These are phyloP conservation scores for Malassezia slooffiae DNA, from an alignment of 1,284 basidiomycete species.

Conservation along the genomic window DNA sequence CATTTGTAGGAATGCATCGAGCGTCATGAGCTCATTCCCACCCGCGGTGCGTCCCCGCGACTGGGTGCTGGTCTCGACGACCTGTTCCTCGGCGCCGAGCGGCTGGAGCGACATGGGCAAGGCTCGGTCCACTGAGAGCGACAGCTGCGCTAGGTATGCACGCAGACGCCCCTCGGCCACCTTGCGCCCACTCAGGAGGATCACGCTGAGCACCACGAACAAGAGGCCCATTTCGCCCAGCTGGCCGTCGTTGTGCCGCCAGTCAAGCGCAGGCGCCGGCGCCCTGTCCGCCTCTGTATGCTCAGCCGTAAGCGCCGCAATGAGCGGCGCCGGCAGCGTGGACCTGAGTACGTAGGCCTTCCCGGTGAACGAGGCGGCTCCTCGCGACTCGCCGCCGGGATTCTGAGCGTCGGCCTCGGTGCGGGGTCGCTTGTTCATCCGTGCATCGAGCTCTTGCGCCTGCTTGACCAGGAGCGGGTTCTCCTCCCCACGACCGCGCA, in stretches of 20 bases:
- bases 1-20: constrained; percentile 16
- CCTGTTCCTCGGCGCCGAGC: background rate
- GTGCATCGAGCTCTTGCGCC: constrained; percentile 2
- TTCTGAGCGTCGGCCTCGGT: constrained; percentile 12
- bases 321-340: constrained; percentile 12
- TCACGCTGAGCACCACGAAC: constrained; percentile 31
- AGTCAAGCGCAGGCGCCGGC: constrained; percentile 18
- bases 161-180: constrained; percentile 24
- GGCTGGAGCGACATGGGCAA: constrained; percentile 10
- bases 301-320: background rate
- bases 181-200: constrained; percentile 33
- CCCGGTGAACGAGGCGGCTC: background rate
- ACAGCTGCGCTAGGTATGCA: constrained; percentile 4
- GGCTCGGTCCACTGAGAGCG: constrained; percentile 6
- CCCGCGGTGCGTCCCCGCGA: too few relatives aligned
- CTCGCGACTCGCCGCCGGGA: background rate
- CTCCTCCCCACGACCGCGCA: constrained; percentile 18
- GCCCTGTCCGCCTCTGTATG: too few relatives aligned
- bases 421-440: constrained; percentile 1
- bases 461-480: constrained; percentile 13
- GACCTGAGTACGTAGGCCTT: constrained; percentile 17
- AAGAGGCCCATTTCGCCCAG: constrained; percentile 26
- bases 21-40: constrained; percentile 3
- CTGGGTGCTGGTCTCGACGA: background rate
- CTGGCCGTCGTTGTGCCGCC: constrained; percentile 18